A percentile compares a stretch with the other conserved stretches of the same genome.
Evolutionary conservation across 2,329 filamentous ascomycete genomes (phyloP).

Genomic region (Colletotrichum noveboracense): DNA sequence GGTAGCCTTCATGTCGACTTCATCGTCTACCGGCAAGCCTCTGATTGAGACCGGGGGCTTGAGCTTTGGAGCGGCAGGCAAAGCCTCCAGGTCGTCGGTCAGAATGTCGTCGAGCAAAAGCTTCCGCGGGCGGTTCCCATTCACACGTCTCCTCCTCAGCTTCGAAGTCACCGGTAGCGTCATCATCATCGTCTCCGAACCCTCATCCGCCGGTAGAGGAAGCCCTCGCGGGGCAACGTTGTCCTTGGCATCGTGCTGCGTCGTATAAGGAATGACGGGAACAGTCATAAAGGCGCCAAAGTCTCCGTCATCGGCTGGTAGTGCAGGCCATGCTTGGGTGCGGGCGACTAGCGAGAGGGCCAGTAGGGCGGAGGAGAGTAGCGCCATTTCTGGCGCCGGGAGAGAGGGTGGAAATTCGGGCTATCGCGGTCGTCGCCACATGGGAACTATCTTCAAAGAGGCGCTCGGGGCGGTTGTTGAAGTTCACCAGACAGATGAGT

Average conservation of each 20-base stretch:
- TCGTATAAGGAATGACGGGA: constrained; percentile 20
- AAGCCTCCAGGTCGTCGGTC: background rate
- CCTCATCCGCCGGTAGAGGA: constrained; percentile 4
- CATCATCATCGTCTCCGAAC: background rate
- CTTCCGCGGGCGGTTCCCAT: background rate
- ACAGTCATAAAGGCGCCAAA: constrained; percentile 4
- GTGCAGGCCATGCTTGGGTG: constrained; percentile 20
- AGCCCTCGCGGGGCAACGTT: constrained; percentile 6
- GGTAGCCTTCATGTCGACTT: constrained; percentile 13
- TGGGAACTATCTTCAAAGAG: constrained; percentile 1
- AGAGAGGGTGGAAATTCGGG: background rate
- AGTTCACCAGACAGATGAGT: background rate
- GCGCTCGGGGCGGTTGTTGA: background rate
- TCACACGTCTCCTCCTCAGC: background rate
- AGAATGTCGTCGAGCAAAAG: background rate
- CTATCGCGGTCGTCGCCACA: constrained; percentile 22
- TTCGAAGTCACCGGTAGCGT: constrained; percentile 8
- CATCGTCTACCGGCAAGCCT: constrained; percentile 12
- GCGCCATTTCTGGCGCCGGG: constrained; percentile 9
- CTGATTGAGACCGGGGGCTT: background rate
- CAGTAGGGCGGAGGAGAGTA: constrained; percentile 16
- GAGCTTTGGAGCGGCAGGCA: background rate
- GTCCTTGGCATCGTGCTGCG: background rate
- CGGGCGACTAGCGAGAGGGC: constrained; percentile 15
- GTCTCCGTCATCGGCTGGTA: constrained; percentile 18